Evolutionary conservation across 768 basidiomycete genomes (phyloP).

Genomic region (Chiua virens): DNA sequence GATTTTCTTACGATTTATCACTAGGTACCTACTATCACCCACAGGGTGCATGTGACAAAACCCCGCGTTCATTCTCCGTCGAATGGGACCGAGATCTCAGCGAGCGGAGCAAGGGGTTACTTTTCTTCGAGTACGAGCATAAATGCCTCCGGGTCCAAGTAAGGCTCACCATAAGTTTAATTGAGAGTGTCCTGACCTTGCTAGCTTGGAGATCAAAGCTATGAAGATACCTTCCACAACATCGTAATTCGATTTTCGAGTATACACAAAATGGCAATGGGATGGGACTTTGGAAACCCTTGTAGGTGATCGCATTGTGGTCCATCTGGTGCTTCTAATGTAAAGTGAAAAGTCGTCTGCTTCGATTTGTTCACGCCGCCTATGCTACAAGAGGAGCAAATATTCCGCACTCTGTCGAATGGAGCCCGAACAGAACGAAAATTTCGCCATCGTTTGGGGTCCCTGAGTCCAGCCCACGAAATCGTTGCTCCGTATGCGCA

Average conservation of each 20-base stretch:
- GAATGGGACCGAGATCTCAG: slow-evolving; percentile 65
- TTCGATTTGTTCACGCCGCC: slow-evolving; percentile 71
- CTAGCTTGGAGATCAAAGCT: slow-evolving; percentile 61
- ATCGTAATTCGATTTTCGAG: slow-evolving; percentile 56
- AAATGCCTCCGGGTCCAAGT: slow-evolving; percentile 66
- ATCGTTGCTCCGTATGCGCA: slow-evolving; percentile 68
- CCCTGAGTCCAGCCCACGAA: slow-evolving; percentile 57
- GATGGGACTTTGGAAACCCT: slow-evolving; percentile 58
- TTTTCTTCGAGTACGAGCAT: slow-evolving; percentile 67
- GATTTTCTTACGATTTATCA: background rate
- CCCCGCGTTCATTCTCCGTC: slow-evolving; percentile 58
- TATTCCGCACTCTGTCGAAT: slow-evolving; percentile 51
- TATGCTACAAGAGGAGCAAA: slow-evolving; percentile 56
- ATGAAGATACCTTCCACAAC: slow-evolving; percentile 49
- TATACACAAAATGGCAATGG: slow-evolving; percentile 60
- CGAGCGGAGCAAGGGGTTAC: slow-evolving; percentile 46
- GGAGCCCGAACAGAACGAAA: slow-evolving; percentile 31
- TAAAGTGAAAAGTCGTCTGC: slow-evolving; percentile 50
- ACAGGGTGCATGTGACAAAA: slow-evolving; percentile 21
- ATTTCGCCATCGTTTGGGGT: slow-evolving; percentile 58
- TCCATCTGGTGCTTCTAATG: slow-evolving; percentile 9
- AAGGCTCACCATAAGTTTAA: slow-evolving; percentile 11
- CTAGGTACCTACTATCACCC: slow-evolving; percentile 32
- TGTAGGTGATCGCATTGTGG: slow-evolving; percentile 42
- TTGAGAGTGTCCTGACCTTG: background rate